phyloP scores from a whole-genome alignment of 148 eudicot species.

The Cornus suecica region DNA sequence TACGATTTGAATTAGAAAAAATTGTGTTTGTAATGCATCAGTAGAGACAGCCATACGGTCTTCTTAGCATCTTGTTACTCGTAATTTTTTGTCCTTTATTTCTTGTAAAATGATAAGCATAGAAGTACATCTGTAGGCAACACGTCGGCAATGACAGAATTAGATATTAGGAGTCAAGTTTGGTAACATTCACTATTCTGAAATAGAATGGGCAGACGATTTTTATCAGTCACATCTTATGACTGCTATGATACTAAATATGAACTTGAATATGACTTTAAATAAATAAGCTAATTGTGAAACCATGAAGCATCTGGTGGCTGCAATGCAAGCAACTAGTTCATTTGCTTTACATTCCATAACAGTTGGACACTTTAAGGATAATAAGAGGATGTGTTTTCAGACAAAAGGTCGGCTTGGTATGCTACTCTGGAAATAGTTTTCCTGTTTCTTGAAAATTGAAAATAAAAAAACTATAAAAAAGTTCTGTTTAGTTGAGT shows the following conservation, averaged over 20 bases:
- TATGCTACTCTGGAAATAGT: too few species aligned
- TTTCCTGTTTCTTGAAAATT: too few species aligned
- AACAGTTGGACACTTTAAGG: neutral
- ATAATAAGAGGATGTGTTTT: too few species aligned
- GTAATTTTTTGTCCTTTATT: neutral
- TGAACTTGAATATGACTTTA: neutral
- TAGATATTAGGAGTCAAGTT: neutral
- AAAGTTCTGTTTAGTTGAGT: too few species aligned
- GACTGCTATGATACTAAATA: neutral
- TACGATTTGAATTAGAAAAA: neutral
- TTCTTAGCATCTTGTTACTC: neutral
- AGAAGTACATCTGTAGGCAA: neutral
- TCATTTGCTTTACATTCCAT: neutral
- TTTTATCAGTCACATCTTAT: neutral
- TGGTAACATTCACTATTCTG: neutral
- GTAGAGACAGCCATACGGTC: neutral
- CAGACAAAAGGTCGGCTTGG: too few species aligned
- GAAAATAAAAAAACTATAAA: too few species aligned
- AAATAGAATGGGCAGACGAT: slow-evolving; percentile 1
- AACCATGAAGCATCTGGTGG: too few species aligned
- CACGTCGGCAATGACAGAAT: neutral
- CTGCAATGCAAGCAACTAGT: neutral
- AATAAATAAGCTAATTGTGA: neutral
- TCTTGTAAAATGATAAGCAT: neutral
- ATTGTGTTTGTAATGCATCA: neutral